Percentiles rank a stretch among this genome's conserved stretches.
Evolutionary conservation across 148 eudicot species (phyloP).

Genomic region (Gaultheria prostrata): DNA sequence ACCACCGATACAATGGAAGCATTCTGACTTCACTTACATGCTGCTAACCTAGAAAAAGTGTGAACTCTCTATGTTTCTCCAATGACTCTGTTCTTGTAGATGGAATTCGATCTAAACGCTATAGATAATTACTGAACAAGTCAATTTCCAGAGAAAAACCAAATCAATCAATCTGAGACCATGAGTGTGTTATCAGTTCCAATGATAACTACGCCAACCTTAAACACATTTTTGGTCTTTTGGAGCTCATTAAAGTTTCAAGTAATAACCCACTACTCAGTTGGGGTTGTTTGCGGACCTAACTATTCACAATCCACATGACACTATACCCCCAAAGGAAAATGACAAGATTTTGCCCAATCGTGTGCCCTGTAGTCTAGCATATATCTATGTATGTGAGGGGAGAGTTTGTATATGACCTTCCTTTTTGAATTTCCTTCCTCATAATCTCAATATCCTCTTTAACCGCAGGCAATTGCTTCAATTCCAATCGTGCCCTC

Average conservation of each 20-base stretch:
- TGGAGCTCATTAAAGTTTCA: neutral
- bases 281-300: neutral
- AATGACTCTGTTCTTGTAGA: neutral
- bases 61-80: neutral
- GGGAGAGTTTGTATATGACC: slow-evolving; percentile 34
- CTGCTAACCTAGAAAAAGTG: neutral
- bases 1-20: neutral
- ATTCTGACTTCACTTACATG: neutral
- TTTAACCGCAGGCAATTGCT: slow-evolving; percentile 38
- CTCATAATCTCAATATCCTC: slow-evolving; percentile 50
- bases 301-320: neutral
- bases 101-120: neutral
- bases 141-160: neutral
- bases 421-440: slow-evolving; percentile 65
- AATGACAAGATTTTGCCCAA: neutral
- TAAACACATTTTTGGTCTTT: neutral
- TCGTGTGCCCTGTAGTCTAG: too few species aligned
- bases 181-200: neutral
- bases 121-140: neutral
- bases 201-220: neutral
- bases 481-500: slow-evolving; percentile 26
- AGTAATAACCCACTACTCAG: neutral
- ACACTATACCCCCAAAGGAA: neutral
- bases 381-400: too few species aligned
- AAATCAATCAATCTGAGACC: neutral